Evolutionary conservation across 2,329 filamentous ascomycete genomes (phyloP).

Genomic region (Knufia petricola): DNA sequence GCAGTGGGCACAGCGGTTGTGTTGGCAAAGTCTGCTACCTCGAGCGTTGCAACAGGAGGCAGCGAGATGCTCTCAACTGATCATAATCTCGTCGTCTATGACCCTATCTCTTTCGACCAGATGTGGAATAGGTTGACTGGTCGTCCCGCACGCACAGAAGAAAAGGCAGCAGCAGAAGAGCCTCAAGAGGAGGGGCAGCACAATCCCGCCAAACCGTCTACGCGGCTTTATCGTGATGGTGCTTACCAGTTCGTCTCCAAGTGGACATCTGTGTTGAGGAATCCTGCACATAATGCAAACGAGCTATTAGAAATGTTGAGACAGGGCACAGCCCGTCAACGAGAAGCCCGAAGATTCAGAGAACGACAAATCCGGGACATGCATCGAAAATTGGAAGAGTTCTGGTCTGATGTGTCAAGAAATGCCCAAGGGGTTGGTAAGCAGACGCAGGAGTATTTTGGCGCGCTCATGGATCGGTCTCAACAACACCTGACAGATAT

Average conservation of each 20-base stretch:
- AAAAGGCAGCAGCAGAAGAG: neutral
- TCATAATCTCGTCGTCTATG: neutral
- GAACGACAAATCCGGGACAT: constrained; percentile 3
- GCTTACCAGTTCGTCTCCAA: too few relatives aligned
- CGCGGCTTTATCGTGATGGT: too few relatives aligned
- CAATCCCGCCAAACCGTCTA: too few relatives aligned
- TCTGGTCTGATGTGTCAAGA: neutral
- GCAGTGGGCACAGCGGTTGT: neutral
- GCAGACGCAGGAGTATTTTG: neutral
- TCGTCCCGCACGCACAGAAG: neutral
- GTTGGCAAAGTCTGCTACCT: neutral
- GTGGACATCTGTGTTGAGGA: too few relatives aligned
- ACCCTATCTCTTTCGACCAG: constrained; percentile 1
- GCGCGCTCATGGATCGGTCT: neutral
- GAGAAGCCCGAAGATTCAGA: too few relatives aligned
- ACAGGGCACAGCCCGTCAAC: neutral
- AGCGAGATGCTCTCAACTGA: neutral
- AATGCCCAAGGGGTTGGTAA: neutral
- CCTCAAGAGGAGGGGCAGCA: too few relatives aligned
- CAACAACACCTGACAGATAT: neutral
- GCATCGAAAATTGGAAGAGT: neutral
- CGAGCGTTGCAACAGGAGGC: too few relatives aligned
- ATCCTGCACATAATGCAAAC: too few relatives aligned
- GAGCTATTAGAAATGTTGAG: too few relatives aligned
- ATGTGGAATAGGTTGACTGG: constrained; percentile 1